These are phyloP conservation scores for Adansonia rubrostipa DNA, from an alignment of 441 rosid genomes.

Conservation along the genomic window DNA sequence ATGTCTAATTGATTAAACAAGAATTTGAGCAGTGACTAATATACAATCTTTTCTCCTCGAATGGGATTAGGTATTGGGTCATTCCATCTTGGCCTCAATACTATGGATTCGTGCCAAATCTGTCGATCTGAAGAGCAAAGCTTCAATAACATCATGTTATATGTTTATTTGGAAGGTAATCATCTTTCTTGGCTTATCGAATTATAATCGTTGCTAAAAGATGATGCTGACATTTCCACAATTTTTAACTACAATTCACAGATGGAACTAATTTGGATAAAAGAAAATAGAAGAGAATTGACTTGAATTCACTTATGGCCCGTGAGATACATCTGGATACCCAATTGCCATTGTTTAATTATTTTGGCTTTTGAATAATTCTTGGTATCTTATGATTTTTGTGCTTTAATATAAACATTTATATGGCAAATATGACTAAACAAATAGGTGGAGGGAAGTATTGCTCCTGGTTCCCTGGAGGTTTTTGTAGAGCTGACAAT, in stretches of 20 bases:
- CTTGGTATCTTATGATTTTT: not conserved
- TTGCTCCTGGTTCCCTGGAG: not conserved
- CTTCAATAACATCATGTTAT: conserved; percentile 85
- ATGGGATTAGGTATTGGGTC: conserved; percentile 71
- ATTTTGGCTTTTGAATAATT: not conserved
- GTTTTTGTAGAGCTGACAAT: too few species aligned
- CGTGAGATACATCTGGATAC: not conserved
- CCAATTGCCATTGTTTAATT: not conserved
- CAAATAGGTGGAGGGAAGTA: not conserved
- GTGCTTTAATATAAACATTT: not conserved
- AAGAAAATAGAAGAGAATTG: not conserved
- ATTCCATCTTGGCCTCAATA: conserved; percentile 57
- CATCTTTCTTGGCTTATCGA: conserved; percentile 10
- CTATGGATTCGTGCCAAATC: conserved; percentile 82
- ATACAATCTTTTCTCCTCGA: not conserved
- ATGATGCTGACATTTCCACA: not conserved
- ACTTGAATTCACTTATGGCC: not conserved
- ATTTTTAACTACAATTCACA: not conserved
- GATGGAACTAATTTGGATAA: not conserved
- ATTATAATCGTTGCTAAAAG: not conserved
- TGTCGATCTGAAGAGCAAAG: conserved; percentile 73
- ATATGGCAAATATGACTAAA: not conserved
- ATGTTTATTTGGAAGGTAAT: conserved; percentile 98
- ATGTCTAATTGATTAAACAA: not conserved
- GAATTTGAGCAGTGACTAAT: not conserved